These are phyloP conservation scores for Coemansia sp. DNA, from an alignment of 192 early-diverging fungal genomes.

Conservation along the genomic window DNA sequence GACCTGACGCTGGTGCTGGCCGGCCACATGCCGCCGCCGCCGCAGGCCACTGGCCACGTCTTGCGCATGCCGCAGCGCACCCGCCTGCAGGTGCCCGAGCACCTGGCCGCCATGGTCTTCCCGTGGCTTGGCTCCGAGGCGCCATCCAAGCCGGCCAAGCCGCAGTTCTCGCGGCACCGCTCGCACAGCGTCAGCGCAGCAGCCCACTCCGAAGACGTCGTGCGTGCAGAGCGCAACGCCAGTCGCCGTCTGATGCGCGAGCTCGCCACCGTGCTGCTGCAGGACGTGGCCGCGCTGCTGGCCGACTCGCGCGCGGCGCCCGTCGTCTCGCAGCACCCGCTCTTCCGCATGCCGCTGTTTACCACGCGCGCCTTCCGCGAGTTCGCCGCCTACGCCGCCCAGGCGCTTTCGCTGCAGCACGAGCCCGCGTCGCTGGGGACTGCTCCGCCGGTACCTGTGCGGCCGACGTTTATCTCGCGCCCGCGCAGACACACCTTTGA, in stretches of 20 bases:
- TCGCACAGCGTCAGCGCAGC: conserved; percentile 50
- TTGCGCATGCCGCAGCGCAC: conserved; percentile 46
- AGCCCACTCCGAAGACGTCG: conserved; percentile 43
- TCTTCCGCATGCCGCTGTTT: conserved; percentile 47
- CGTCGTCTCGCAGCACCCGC: conserved; percentile 35
- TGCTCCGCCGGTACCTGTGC: conserved; percentile 13
- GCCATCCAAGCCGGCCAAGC: conserved; percentile 4
- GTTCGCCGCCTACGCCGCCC: conserved; percentile 41
- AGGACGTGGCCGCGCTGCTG: conserved; percentile 48
- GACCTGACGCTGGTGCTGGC: conserved; percentile 48
- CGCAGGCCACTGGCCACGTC: conserved; percentile 25
- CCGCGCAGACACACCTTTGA: conserved; percentile 42
- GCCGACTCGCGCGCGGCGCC: conserved; percentile 33
- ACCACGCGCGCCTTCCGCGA: conserved; percentile 51
- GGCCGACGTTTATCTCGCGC: conserved; percentile 1
- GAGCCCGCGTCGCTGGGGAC: conserved; percentile 13
- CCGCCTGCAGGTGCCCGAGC: conserved; percentile 51
- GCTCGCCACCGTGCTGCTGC: conserved; percentile 46
- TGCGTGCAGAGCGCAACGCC: conserved; percentile 45
- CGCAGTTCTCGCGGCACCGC: conserved; percentile 36
- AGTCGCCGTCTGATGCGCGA: conserved; percentile 51
- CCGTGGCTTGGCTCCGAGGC: conserved; percentile 37
- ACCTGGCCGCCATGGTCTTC: conserved; percentile 47
- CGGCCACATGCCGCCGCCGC: conserved; percentile 46
- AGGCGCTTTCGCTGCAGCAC: conserved; percentile 50